A percentile compares a stretch with the other conserved stretches of the same genome.
phyloP scores from a whole-genome alignment of 2,329 filamentous ascomycete genomes.

The Venturia nashicola region DNA sequence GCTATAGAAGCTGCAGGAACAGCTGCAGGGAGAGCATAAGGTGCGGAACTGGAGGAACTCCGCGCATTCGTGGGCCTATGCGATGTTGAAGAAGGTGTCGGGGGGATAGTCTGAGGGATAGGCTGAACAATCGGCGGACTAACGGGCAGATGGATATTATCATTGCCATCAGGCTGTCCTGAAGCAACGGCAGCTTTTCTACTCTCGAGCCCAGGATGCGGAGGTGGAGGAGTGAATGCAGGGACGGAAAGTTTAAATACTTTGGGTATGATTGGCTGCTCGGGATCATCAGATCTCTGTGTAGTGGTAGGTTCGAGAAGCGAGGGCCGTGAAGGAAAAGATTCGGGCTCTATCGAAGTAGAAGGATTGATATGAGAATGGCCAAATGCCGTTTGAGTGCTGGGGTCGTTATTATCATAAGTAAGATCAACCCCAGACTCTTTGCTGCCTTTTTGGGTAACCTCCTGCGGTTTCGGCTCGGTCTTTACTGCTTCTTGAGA shows the following conservation, averaged over 20 bases:
- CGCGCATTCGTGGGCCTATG: too few species aligned
- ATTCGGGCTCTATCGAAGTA: neutral
- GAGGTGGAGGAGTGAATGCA: neutral
- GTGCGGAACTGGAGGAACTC: too few species aligned
- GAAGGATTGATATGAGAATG: neutral
- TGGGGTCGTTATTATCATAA: neutral
- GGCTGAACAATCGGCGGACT: neutral
- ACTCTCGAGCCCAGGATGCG: neutral
- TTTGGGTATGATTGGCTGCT: neutral
- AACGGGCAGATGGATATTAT: too few species aligned
- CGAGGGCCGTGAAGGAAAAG: neutral
- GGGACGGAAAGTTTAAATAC: neutral
- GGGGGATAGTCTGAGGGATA: neutral
- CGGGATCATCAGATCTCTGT: neutral
- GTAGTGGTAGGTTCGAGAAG: neutral
- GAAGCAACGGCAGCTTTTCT: neutral
- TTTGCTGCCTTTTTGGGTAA: neutral
- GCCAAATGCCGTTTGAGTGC: neutral
- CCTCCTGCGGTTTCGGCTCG: neutral
- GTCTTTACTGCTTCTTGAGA: neutral
- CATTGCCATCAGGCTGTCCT: neutral
- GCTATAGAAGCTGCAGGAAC: too few species aligned
- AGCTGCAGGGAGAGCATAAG: too few species aligned
- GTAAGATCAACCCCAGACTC: neutral
- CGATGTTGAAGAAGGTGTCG: neutral